Evolutionary conservation across 2,329 filamentous ascomycete species (phyloP).

Genomic region (Bisporella sp.): DNA sequence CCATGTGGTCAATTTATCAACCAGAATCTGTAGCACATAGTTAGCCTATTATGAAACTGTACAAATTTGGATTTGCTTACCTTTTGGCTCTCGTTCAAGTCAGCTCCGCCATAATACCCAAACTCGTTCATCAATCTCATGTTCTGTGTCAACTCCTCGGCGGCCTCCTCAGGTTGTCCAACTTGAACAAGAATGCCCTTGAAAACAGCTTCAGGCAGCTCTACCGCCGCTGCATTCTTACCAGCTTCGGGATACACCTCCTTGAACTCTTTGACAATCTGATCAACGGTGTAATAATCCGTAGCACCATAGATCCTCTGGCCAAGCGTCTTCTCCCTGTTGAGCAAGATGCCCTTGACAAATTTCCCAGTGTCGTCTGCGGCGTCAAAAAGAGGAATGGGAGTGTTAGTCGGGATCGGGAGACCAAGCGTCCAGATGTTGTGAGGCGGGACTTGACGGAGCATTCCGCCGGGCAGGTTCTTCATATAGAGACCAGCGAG

Average conservation of each 20-base stretch:
- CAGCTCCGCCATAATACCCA: constrained; percentile 44
- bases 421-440: constrained; percentile 24
- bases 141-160: constrained; percentile 46
- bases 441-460: constrained; percentile 20
- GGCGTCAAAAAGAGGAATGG: constrained; percentile 28
- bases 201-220: constrained; percentile 36
- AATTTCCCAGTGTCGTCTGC: constrained; percentile 29
- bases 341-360: constrained; percentile 25
- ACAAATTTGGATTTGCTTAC: constrained; percentile 8
- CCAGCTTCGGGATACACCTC: constrained; percentile 33
- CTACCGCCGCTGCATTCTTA: constrained; percentile 29
- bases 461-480: constrained; percentile 31
- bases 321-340: constrained; percentile 33
- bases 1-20: constrained; percentile 28
- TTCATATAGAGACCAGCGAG: constrained; percentile 45
- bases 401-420: constrained; percentile 23
- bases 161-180: constrained; percentile 33
- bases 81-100: constrained; percentile 33
- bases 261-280: constrained; percentile 35
- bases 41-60: constrained; percentile 4
- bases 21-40: constrained; percentile 21
- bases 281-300: constrained; percentile 32
- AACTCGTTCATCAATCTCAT: constrained; percentile 43
- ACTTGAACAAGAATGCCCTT: constrained; percentile 27
- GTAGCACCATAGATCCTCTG: constrained; percentile 37